Percentiles rank a stretch among this genome's conserved stretches.
Evolutionary conservation across 768 basidiomycete genomes (phyloP).

Genomic region (Pisolithus albus): DNA sequence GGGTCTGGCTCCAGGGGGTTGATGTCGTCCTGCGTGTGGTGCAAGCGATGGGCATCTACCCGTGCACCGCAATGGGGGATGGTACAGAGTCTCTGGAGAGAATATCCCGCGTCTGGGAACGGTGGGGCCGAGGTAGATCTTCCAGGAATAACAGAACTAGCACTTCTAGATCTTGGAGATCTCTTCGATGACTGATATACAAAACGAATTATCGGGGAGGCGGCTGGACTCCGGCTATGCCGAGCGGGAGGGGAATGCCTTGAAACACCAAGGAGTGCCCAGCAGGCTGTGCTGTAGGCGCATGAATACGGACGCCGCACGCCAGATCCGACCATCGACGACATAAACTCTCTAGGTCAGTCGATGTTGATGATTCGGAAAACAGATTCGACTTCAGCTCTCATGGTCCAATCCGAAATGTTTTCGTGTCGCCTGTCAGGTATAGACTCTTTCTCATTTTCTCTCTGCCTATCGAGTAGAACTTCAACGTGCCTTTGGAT

Average conservation of each 20-base stretch:
- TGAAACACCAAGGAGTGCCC: constrained; percentile 55
- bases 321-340: constrained; percentile 23
- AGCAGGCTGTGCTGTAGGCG: constrained; percentile 34
- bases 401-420: constrained; percentile 8
- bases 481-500: constrained; percentile 20
- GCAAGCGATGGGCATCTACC: constrained; percentile 5
- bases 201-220: constrained; percentile 53
- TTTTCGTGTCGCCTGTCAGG: constrained; percentile 15
- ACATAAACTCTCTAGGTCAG: constrained; percentile 20
- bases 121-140: constrained; percentile 23
- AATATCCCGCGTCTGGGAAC: constrained; percentile 16
- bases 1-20: too few relatives aligned
- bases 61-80: constrained; percentile 3
- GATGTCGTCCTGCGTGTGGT: neutral
- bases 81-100: constrained; percentile 14
- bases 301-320: constrained; percentile 34
- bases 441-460: constrained; percentile 7
- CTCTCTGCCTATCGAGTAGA: constrained; percentile 3
- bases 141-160: constrained; percentile 30
- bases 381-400: constrained; percentile 18
- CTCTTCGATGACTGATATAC: constrained; percentile 44
- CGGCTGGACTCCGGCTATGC: constrained; percentile 34
- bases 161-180: constrained; percentile 33
- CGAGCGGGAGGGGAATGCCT: constrained; percentile 36
- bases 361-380: constrained; percentile 24